Evolutionary conservation across 2,329 filamentous ascomycete species (phyloP).

Genomic region (Claviceps paspali): DNA sequence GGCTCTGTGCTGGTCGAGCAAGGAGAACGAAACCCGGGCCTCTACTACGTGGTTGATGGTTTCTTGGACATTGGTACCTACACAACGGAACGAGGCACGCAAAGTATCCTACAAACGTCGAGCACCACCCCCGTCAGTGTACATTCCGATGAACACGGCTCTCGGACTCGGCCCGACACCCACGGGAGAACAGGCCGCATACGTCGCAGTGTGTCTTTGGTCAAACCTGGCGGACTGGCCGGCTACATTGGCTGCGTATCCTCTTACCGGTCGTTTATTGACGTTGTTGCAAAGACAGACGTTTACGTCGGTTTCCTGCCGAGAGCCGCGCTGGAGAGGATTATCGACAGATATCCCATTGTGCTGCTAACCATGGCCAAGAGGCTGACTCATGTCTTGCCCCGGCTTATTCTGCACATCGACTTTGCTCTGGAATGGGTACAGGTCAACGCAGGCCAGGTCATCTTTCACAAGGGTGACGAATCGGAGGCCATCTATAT

Average conservation of each 20-base stretch:
- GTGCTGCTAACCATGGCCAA: slow-evolving; percentile 94
- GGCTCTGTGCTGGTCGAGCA: slow-evolving; percentile 90
- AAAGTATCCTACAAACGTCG: slow-evolving; percentile 18
- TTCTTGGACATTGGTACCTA: slow-evolving; percentile 91
- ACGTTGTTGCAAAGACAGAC: slow-evolving; percentile 93
- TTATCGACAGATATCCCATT: slow-evolving; percentile 84
- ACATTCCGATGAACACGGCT: neutral
- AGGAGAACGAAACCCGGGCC: slow-evolving; percentile 85
- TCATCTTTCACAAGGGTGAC: slow-evolving; percentile 84
- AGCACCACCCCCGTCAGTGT: slow-evolving; percentile 10
- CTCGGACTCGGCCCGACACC: neutral
- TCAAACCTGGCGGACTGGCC: slow-evolving; percentile 86
- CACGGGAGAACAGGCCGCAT: slow-evolving; percentile 25
- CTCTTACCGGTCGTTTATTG: slow-evolving; percentile 89
- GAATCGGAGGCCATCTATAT: slow-evolving; percentile 98
- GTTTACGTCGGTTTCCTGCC: slow-evolving; percentile 95
- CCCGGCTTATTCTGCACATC: slow-evolving; percentile 83
- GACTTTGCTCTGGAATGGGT: slow-evolving; percentile 98
- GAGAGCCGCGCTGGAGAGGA: slow-evolving; percentile 68
- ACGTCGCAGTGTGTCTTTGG: slow-evolving; percentile 65
- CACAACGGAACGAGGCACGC: slow-evolving; percentile 13
- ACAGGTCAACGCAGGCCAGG: slow-evolving; percentile 86
- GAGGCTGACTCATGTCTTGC: slow-evolving; percentile 74
- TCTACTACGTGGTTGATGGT: slow-evolving; percentile 96
- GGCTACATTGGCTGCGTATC: slow-evolving; percentile 92